These are phyloP conservation scores for Trametes cingulata DNA, from an alignment of 768 basidiomycete species.

Conservation along the genomic window DNA sequence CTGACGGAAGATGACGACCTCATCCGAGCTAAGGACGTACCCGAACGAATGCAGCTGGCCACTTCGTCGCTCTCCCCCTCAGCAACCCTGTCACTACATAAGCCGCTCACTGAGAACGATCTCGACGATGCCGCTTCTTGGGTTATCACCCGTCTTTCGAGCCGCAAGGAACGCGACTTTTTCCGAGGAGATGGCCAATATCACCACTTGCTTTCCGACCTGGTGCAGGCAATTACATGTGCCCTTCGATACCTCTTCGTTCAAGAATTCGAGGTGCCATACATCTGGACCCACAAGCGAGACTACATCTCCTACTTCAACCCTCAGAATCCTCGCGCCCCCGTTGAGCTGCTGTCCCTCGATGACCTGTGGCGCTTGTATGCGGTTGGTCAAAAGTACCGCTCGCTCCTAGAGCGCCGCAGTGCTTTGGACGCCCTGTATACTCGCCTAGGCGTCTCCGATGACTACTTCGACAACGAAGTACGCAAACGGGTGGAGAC, in stretches of 20 bases:
- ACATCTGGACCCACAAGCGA: constrained; percentile 90
- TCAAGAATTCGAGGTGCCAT: constrained; percentile 90
- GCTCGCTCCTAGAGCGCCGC: constrained; percentile 79
- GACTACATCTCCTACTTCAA: constrained; percentile 90
- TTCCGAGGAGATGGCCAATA: constrained; percentile 65
- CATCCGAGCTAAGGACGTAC: constrained; percentile 86
- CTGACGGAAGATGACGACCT: constrained; percentile 93
- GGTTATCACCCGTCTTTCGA: constrained; percentile 81
- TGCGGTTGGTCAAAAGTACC: constrained; percentile 84
- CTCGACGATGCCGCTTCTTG: constrained; percentile 82
- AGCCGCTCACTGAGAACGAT: constrained; percentile 69
- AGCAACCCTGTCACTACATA: constrained; percentile 60
- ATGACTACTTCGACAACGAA: constrained; percentile 76
- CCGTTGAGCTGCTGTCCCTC: constrained; percentile 69
- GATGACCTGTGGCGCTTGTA: constrained; percentile 92
- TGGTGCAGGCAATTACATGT: constrained; percentile 78
- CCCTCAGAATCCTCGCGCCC: constrained; percentile 57
- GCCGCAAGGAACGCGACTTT: constrained; percentile 68
- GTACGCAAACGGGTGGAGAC: constrained; percentile 69
- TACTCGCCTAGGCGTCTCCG: constrained; percentile 62
- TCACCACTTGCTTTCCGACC: constrained; percentile 58
- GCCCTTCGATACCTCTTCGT: constrained; percentile 83
- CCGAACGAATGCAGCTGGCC: constrained; percentile 93
- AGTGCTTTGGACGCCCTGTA: constrained; percentile 64
- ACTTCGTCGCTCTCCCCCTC: constrained; percentile 78